A percentile compares a stretch with the other conserved stretches of the same genome.
Conservation (phyloP, 345 rosid genomes). For the Chamaenerion angustifolium region DNA sequence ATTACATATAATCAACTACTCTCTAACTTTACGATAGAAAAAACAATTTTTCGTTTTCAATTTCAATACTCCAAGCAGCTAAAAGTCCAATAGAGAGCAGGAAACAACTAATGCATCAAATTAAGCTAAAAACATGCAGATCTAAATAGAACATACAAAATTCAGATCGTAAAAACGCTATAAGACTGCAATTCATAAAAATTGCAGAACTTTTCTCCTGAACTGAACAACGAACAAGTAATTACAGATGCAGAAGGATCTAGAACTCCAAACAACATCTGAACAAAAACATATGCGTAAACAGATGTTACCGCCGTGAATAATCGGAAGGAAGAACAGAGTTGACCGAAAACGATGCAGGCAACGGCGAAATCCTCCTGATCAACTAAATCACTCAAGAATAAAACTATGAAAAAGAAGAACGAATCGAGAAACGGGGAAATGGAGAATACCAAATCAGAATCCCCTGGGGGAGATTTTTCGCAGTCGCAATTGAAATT, state of each 20-base stretch:
- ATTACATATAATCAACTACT: too few species aligned
- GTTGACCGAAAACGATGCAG: neutral
- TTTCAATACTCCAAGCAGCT: too few species aligned
- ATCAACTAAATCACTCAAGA: neutral
- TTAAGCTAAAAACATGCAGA: too few species aligned
- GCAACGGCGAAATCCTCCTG: neutral
- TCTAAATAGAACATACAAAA: too few species aligned
- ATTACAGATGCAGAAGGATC: constrained; percentile 1
- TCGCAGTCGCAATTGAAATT: constrained; percentile 1
- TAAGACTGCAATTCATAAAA: too few species aligned
- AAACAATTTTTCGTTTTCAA: too few species aligned
- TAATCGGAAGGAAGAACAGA: neutral
- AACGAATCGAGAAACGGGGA: neutral
- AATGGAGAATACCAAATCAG: neutral
- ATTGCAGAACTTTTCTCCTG: too few species aligned
- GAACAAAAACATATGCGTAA: neutral
- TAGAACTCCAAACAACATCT: neutral
- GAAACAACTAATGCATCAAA: too few species aligned
- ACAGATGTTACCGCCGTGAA: neutral
- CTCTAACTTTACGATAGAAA: too few species aligned
- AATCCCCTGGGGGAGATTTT: neutral
- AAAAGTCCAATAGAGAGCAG: too few species aligned
- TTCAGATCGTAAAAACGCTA: too few species aligned
- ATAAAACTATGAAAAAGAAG: neutral
- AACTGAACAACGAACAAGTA: too few species aligned